A percentile compares a stretch with the other conserved stretches of the same genome.
phyloP scores from a whole-genome alignment of 106 monocot species.

The Chionographis japonica region DNA sequence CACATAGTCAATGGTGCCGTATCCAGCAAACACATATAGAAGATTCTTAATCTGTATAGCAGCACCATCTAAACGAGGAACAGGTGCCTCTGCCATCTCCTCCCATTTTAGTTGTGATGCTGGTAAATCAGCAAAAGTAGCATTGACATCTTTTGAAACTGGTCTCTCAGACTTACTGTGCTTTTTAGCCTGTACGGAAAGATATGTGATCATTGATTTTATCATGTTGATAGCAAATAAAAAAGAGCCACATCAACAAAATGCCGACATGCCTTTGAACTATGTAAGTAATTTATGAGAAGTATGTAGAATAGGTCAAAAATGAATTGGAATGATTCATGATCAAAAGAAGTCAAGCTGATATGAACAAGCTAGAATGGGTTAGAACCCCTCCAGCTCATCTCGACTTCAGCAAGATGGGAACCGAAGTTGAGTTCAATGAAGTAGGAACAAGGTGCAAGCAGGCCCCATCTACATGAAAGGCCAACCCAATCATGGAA shows the following conservation, averaged over 20 bases:
- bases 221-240: neutral
- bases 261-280: neutral
- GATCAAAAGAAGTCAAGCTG: too few species aligned
- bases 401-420: too few species aligned
- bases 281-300: too few species aligned
- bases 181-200: constrained; percentile 11
- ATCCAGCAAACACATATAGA: constrained; percentile 82
- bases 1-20: constrained; percentile 80
- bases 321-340: too few species aligned
- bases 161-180: constrained; percentile 10
- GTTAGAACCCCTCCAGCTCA: too few species aligned
- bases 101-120: constrained; percentile 68
- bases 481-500: too few species aligned
- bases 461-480: too few species aligned
- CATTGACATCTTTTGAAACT: constrained; percentile 29
- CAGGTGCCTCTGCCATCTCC: constrained; percentile 85
- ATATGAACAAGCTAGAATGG: too few species aligned
- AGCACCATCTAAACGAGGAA: constrained; percentile 76
- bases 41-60: constrained; percentile 80
- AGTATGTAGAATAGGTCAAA: too few species aligned
- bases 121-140: constrained; percentile 55
- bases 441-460: too few species aligned
- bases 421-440: too few species aligned
- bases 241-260: neutral
- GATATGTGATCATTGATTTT: neutral